Percentiles rank a stretch among this genome's conserved stretches.
Conservation (phyloP, 805 yeast genomes). For the Metschnikowia lachancei region DNA sequence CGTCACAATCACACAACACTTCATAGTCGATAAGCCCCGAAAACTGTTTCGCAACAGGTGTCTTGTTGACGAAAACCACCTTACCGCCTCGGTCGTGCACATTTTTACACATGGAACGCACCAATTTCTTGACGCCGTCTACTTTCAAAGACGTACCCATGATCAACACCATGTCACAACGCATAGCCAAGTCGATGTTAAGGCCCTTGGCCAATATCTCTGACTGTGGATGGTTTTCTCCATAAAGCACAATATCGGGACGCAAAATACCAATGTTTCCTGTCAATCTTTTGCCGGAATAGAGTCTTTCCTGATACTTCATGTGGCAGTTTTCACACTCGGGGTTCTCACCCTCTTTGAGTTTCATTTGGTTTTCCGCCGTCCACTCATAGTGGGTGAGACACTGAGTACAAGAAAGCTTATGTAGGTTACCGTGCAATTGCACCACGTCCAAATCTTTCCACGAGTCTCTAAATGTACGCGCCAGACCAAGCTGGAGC, state of each 20-base stretch:
- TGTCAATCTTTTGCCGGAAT: slow-evolving; percentile 70
- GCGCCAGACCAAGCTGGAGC: slow-evolving; percentile 18
- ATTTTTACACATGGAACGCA: slow-evolving; percentile 60
- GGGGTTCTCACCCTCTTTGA: slow-evolving; percentile 67
- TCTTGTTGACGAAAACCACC: slow-evolving; percentile 74
- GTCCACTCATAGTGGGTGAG: slow-evolving; percentile 60
- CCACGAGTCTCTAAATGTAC: slow-evolving; percentile 46
- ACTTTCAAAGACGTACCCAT: slow-evolving; percentile 93
- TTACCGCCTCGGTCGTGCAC: slow-evolving; percentile 79
- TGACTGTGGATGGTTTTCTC: slow-evolving; percentile 88
- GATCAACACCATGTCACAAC: slow-evolving; percentile 78
- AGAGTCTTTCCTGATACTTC: slow-evolving; percentile 52
- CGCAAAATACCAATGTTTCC: slow-evolving; percentile 72
- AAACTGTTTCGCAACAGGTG: slow-evolving; percentile 65
- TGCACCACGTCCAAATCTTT: slow-evolving; percentile 75
- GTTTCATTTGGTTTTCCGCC: slow-evolving; percentile 41
- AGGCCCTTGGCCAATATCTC: slow-evolving; percentile 74
- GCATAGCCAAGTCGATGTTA: slow-evolving; percentile 57
- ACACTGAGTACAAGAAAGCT: slow-evolving; percentile 75
- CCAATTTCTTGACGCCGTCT: slow-evolving; percentile 81
- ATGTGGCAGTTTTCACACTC: slow-evolving; percentile 70
- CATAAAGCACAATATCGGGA: slow-evolving; percentile 89
- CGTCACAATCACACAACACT: slow-evolving; percentile 76
- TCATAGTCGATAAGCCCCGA: slow-evolving; percentile 73
- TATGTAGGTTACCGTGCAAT: slow-evolving; percentile 84